These are phyloP conservation scores for Acrocalymma vagum DNA, from an alignment of 2,329 filamentous ascomycete genomes.

Conservation along the genomic window DNA sequence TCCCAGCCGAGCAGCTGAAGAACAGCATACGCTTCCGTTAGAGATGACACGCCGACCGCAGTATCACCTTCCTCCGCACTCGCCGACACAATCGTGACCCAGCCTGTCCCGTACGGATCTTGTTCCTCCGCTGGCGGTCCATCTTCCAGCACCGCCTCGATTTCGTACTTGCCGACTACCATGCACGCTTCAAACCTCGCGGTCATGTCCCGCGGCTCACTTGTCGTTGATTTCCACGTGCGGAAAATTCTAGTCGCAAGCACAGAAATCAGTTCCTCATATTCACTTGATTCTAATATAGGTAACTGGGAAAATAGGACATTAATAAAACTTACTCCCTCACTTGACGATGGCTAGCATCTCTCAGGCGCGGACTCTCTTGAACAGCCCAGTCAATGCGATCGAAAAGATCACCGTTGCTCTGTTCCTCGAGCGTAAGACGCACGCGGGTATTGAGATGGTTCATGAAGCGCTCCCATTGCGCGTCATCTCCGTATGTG, in stretches of 20 bases:
- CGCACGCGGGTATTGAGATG: constrained; percentile 12
- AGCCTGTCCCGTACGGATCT: constrained; percentile 6
- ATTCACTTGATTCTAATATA: no score
- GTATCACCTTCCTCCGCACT: constrained; percentile 10
- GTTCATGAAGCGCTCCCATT: constrained; percentile 16
- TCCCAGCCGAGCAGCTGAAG: no score
- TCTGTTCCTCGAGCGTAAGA: constrained; percentile 7
- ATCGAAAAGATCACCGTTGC: constrained; percentile 8
- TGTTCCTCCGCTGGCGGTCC: constrained; percentile 11
- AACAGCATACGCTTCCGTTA: no score
- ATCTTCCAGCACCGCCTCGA: constrained; percentile 7
- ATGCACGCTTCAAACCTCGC: constrained; percentile 10
- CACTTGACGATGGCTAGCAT: neutral
- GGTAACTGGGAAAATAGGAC: no score
- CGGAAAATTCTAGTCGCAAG: no score
- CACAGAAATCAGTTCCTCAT: no score
- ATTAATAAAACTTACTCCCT: constrained; percentile 3
- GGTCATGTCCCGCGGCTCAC: constrained; percentile 7
- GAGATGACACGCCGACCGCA: constrained; percentile 13
- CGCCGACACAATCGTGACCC: constrained; percentile 12
- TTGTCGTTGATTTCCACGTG: no score
- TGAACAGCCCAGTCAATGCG: constrained; percentile 16
- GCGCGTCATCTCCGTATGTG: constrained; percentile 11
- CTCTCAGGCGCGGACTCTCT: constrained; percentile 9
- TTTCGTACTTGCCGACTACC: constrained; percentile 4